Conservation (phyloP, 306 rosid species). For the Sindora glabra region DNA sequence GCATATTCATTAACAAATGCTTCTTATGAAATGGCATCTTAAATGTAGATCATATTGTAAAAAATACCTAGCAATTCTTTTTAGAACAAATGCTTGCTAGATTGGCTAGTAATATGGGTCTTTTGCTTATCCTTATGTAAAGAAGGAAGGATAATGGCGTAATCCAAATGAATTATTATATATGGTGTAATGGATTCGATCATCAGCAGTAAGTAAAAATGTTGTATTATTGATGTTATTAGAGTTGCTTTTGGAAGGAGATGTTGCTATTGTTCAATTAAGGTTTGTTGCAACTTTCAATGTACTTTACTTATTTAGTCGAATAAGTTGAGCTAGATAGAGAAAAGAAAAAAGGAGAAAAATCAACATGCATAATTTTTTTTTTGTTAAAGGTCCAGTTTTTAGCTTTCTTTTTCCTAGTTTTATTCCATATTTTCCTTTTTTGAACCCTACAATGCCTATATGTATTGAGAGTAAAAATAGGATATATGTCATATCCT, state of each 20-base stretch:
- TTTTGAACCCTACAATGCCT: no score
- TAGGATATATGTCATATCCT: no score
- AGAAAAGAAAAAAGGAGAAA: no score
- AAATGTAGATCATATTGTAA: not conserved
- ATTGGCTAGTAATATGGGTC: not conserved
- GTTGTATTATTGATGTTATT: constrained; percentile 78
- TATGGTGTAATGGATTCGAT: constrained; percentile 83
- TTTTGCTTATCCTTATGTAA: not conserved
- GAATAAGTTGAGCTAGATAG: constrained; percentile 4
- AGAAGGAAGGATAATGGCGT: not conserved
- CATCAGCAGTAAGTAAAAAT: constrained; percentile 84
- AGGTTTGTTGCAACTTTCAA: constrained; percentile 51
- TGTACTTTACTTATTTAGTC: constrained; percentile 1
- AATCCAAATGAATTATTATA: constrained; percentile 57
- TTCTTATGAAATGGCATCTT: not conserved
- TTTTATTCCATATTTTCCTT: no score
- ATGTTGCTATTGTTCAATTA: constrained; percentile 84
- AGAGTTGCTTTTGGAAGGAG: constrained; percentile 81
- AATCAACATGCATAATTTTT: no score
- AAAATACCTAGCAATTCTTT: not conserved
- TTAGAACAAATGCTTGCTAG: no score
- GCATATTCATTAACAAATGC: not conserved
- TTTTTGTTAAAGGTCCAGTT: no score
- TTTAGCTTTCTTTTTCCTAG: no score
- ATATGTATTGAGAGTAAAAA: no score